These are phyloP conservation scores for Chloromonas sp. DNA, from an alignment of 163 green algal genomes.

Conservation along the genomic window DNA sequence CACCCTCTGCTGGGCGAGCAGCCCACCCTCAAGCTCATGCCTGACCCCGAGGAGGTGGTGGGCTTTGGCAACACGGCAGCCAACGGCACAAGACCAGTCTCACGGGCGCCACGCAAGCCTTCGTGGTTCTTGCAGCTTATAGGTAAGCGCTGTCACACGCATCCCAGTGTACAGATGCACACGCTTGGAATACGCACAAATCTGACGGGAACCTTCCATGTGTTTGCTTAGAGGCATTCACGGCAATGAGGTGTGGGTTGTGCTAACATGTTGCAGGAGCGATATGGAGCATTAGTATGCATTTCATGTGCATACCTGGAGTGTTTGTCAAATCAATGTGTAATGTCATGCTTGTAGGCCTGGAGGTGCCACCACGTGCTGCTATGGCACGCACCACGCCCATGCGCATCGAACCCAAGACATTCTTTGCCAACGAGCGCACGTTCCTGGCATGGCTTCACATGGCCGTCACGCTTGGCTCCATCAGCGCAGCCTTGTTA, in stretches of 20 bases:
- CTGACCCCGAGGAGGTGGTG: slow-evolving; percentile 26
- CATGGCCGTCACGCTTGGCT: slow-evolving; percentile 85
- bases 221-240: too few relatives aligned
- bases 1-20: slow-evolving; percentile 82
- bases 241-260: too few relatives aligned
- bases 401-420: slow-evolving; percentile 84
- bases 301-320: too few relatives aligned
- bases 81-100: neutral
- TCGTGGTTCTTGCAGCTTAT: neutral
- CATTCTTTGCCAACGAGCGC: slow-evolving; percentile 90
- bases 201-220: too few relatives aligned
- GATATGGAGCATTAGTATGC: too few relatives aligned
- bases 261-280: too few relatives aligned
- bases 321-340: too few relatives aligned
- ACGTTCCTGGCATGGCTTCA: slow-evolving; percentile 92
- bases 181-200: too few relatives aligned
- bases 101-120: neutral
- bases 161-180: too few relatives aligned
- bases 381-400: slow-evolving; percentile 13
- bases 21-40: slow-evolving; percentile 74
- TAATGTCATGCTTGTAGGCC: slow-evolving; percentile 7
- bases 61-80: slow-evolving; percentile 12
- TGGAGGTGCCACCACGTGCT: slow-evolving; percentile 9
- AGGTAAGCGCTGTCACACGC: too few relatives aligned
- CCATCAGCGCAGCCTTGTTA: slow-evolving; percentile 75